Percentiles rank a stretch among this genome's conserved stretches.
These are phyloP conservation scores for Eleusine indica DNA, from an alignment of 176 grass and related monocot genomes.

Conservation along the genomic window DNA sequence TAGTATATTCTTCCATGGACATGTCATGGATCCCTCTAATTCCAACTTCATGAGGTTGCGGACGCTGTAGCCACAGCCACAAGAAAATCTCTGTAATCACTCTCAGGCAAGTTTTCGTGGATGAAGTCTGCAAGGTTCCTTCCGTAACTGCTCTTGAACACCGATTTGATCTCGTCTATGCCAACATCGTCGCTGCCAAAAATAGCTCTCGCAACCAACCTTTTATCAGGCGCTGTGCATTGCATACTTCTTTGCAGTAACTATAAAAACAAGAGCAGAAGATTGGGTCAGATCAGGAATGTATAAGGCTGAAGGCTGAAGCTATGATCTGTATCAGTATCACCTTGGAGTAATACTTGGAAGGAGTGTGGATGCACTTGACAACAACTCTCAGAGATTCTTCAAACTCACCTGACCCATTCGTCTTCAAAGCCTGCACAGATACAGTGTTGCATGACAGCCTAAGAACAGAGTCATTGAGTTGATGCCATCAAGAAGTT, in stretches of 20 bases:
- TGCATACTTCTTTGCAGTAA: slow-evolving; percentile 58
- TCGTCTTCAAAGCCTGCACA: slow-evolving; percentile 70
- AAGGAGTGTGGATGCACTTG: slow-evolving; percentile 80
- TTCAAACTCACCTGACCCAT: slow-evolving; percentile 61
- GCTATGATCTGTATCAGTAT: slow-evolving; percentile 15
- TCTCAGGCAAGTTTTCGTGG: slow-evolving; percentile 54
- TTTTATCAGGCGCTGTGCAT: slow-evolving; percentile 42
- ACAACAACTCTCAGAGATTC: slow-evolving; percentile 69
- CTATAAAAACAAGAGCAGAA: slow-evolving; percentile 49
- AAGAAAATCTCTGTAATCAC: slow-evolving; percentile 84
- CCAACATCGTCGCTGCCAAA: slow-evolving; percentile 69
- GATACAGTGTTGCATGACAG: background rate
- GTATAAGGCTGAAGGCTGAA: background rate
- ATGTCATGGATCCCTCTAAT: slow-evolving; percentile 1
- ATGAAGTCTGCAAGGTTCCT: slow-evolving; percentile 75
- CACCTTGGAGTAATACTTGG: slow-evolving; percentile 93
- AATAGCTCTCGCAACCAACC: slow-evolving; percentile 64
- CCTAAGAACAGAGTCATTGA: slow-evolving; percentile 8
- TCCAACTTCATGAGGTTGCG: slow-evolving; percentile 23
- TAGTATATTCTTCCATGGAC: slow-evolving; percentile 11
- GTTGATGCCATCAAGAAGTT: background rate
- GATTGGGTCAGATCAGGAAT: slow-evolving; percentile 20
- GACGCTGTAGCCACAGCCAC: slow-evolving; percentile 53
- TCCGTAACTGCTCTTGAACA: slow-evolving; percentile 59
- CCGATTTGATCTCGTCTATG: slow-evolving; percentile 63